Base-by-base conservation (phyloP, 2,329 filamentous ascomycete species). In the Pochonia chlamydosporia region DNA sequence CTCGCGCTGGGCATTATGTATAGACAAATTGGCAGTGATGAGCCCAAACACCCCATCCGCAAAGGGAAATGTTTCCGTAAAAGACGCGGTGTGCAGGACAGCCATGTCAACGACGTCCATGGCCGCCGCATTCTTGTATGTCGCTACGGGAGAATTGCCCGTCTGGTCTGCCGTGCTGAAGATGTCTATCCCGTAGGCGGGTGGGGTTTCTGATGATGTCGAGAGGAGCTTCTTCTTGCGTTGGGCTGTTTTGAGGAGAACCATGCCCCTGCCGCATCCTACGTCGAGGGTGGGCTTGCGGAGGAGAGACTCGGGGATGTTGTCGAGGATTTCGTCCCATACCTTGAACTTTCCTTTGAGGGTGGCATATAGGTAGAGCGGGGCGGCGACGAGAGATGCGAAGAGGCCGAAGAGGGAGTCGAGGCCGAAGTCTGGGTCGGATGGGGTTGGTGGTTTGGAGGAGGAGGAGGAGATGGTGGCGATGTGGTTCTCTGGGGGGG, bases 241-340 rank as follows among this genome's bases (percentile, higher is more conserved):
- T 24, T 48, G 42, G 2, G 52, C 52, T 39, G 47, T 41, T 43
- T 50, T 52, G 41, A 54, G 44, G 25, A 54, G 44, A 26, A 54
- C 52, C 47, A 52, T 44, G 48, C 52, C 52, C 35, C 52, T 50
- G 23, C 52, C 52, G 46, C 52, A 54, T 43, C 52, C 52, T 40
- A 54, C 47, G 40, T 54, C 52, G 33, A 54, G 43, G 28, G 46
- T 44, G 14, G 48, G 50, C 7, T 28, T n/a, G 42, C 39, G 37
- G 25, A 39, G 35, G 40, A 24, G 31, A 18, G 31, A 5, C 24
- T 49, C 35, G 7, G 36, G 40, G 28, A 41, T 23, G 44, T 35
- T 20, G 48, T 37, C 41, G 40, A 51, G 46, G 26, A 49, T 35
- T 11, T 47, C 43, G 25, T 51, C 50, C 52, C 52, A 52, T 28